Percentiles rank a stretch among this genome's conserved stretches.
These are phyloP conservation scores for Pascua sp. DNA, from an alignment of 1,284 basidiomycete genomes.

Conservation along the genomic window DNA sequence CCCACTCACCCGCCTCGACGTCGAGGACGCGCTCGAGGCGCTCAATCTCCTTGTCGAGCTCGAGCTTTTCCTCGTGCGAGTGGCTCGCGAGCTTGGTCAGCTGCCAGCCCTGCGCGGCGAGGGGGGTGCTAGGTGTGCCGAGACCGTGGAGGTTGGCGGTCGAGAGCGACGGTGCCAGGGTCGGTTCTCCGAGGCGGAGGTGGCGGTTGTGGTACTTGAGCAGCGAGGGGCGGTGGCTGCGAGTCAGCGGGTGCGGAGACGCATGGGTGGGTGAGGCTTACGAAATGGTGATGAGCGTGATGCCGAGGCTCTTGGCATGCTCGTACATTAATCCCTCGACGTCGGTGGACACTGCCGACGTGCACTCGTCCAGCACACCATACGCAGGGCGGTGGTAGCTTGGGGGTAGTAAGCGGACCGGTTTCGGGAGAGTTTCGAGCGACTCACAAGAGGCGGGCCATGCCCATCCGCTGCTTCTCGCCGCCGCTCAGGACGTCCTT, in stretches of 20 bases:
- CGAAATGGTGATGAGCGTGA: slow-evolving; percentile 90
- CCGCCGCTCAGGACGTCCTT: slow-evolving; percentile 90
- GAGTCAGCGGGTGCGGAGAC: background rate
- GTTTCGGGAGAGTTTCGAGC: too few species aligned
- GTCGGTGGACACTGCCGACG: slow-evolving; percentile 92
- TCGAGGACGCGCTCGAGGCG: slow-evolving; percentile 40
- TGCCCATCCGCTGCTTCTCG: slow-evolving; percentile 87
- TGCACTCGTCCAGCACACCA: slow-evolving; percentile 69
- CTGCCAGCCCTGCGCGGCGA: slow-evolving; percentile 42
- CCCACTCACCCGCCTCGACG: slow-evolving; percentile 63
- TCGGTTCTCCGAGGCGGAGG: slow-evolving; percentile 47
- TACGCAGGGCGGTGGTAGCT: slow-evolving; percentile 42
- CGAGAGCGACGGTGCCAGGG: slow-evolving; percentile 19
- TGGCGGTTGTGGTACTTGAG: slow-evolving; percentile 56
- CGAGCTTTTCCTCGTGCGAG: slow-evolving; percentile 39
- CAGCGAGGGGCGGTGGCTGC: slow-evolving; percentile 53
- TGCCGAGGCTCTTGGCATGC: slow-evolving; percentile 83
- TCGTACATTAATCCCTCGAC: slow-evolving; percentile 96
- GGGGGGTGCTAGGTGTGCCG: slow-evolving; percentile 30
- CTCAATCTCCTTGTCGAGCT: slow-evolving; percentile 52
- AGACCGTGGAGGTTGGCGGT: slow-evolving; percentile 27
- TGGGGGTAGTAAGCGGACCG: background rate
- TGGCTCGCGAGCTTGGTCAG: slow-evolving; percentile 35
- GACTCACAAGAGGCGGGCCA: slow-evolving; percentile 47
- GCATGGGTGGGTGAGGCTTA: slow-evolving; percentile 45